These are phyloP conservation scores for Amanita rimosa DNA, from an alignment of 768 basidiomycete genomes.

Conservation along the genomic window DNA sequence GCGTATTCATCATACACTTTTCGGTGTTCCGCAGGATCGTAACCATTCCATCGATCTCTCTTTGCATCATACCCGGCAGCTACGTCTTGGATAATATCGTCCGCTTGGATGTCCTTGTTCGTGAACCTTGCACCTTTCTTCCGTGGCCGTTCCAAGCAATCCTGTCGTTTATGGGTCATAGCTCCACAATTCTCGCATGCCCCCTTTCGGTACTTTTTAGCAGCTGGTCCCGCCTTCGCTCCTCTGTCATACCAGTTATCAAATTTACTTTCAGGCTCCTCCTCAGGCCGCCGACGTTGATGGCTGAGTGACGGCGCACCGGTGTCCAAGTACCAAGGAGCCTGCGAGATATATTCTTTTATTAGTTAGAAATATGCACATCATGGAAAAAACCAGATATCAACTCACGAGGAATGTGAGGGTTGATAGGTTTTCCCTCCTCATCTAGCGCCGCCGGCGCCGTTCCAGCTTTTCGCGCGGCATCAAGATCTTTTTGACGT, in stretches of 20 bases:
- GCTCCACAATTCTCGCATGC: constrained; percentile 99
- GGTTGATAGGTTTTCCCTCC: constrained; percentile 93
- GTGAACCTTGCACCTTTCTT: constrained; percentile 94
- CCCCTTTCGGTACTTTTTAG: constrained; percentile 95
- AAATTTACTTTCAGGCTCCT: constrained; percentile 49
- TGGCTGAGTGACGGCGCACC: constrained; percentile 90
- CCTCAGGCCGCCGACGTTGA: constrained; percentile 74
- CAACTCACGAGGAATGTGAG: constrained; percentile 90
- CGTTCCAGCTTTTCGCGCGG: constrained; percentile 96
- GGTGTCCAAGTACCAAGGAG: constrained; percentile 97
- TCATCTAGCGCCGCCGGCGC: constrained; percentile 94
- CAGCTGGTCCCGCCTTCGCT: constrained; percentile 73
- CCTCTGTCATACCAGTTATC: constrained; percentile 91
- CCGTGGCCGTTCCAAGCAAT: constrained; percentile 93
- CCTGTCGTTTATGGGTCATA: constrained; percentile 82
- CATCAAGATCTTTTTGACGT: constrained; percentile 93
- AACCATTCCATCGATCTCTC: constrained; percentile 97
- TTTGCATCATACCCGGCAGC: constrained; percentile 81
- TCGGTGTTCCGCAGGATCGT: constrained; percentile 82
- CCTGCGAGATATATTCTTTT: constrained; percentile 94
- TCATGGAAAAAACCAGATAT: neutral
- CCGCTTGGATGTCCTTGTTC: constrained; percentile 79
- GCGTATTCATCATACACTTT: constrained; percentile 89
- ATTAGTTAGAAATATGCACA: neutral
- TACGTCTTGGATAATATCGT: constrained; percentile 83